Evolutionary conservation across 768 basidiomycete genomes (phyloP), one percentile per base, ranked within the genome.

Genomic region (Naganishia randhawae): DNA sequence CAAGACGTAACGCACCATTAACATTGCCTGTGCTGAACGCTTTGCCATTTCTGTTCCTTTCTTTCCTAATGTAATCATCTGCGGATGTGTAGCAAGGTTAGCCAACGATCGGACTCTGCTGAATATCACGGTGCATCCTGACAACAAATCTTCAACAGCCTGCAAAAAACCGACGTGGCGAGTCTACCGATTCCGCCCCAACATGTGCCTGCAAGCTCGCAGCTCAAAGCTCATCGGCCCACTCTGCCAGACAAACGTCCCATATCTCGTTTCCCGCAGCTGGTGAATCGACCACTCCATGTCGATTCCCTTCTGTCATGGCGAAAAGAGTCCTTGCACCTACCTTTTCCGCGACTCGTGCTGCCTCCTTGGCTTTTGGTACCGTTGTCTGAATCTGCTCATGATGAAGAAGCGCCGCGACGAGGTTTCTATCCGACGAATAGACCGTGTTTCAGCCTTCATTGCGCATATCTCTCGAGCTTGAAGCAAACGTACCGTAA

Each of bases 371-470:
- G 2, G 96, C 96, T 80, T 97, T 98, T 35, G 95, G 89, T 17
- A 97, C 81, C 0, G 96, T 99, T 7, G 96, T 98, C 79, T 90
- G 89, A 77, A 99, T 92, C 77, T 91, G 90, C 76, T 96, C 92
- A 81, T 98, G 92, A 76, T 97, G 87, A 66, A 99, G 85, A 37
- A 98, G 84, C 5, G 92, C 93, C 29, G 92, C 90, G 70, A 99
- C 94, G 63, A 99, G 82, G 80, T 97, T 97, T 70, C 93, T 95
- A 75, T 5, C 41, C 13, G 19, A 39, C 16, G 51, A 67, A 53
- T 35, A 39, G 52, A 41, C 19, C 19, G 29, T 25, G 31, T 1
- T 55, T 53, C 41, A 63, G 27, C 37, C 19, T 16, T 29, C 16
- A 22, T 29, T 17, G 14, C 31, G 29, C 33, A 10, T 42, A 10